Percentiles rank a stretch among this genome's conserved stretches.
These are phyloP conservation scores for Hanseniaspora jakobsenii DNA, from an alignment of 805 yeast species.

Conservation along the genomic window DNA sequence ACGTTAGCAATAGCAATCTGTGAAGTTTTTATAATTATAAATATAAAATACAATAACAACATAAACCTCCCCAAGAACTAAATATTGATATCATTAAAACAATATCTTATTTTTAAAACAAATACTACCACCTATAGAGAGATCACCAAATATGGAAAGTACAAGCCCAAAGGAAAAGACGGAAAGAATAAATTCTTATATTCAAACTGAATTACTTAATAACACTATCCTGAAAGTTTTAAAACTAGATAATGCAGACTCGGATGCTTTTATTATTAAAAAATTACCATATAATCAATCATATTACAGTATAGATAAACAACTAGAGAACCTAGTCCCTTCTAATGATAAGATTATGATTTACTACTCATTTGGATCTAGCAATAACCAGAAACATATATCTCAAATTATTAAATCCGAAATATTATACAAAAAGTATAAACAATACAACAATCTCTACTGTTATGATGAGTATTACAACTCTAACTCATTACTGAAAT, in stretches of 20 bases:
- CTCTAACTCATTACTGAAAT: constrained; percentile 7
- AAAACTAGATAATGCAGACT: not conserved
- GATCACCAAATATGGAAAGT: too few relatives aligned
- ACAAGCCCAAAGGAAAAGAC: not conserved
- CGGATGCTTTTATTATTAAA: not conserved
- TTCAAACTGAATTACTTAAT: not conserved
- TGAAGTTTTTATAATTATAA: too few relatives aligned
- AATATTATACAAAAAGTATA: not conserved
- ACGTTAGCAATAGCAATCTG: too few relatives aligned
- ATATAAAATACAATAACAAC: too few relatives aligned
- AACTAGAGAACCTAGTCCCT: not conserved
- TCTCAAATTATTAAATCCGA: constrained; percentile 6
- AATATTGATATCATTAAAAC: too few relatives aligned
- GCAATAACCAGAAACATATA: constrained; percentile 12
- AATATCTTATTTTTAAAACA: too few relatives aligned
- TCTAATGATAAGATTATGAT: not conserved
- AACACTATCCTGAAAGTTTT: not conserved
- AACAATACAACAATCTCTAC: constrained; percentile 7
- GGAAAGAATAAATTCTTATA: not conserved
- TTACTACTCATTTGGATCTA: constrained; percentile 10
- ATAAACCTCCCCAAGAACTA: too few relatives aligned
- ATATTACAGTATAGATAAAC: constrained; percentile 8
- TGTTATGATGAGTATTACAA: constrained; percentile 3
- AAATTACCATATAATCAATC: constrained; percentile 10
- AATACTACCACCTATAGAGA: too few relatives aligned